A percentile compares a stretch with the other conserved stretches of the same genome.
Conservation (phyloP, 179 eudicot genomes). For the Spergularia azorica region DNA sequence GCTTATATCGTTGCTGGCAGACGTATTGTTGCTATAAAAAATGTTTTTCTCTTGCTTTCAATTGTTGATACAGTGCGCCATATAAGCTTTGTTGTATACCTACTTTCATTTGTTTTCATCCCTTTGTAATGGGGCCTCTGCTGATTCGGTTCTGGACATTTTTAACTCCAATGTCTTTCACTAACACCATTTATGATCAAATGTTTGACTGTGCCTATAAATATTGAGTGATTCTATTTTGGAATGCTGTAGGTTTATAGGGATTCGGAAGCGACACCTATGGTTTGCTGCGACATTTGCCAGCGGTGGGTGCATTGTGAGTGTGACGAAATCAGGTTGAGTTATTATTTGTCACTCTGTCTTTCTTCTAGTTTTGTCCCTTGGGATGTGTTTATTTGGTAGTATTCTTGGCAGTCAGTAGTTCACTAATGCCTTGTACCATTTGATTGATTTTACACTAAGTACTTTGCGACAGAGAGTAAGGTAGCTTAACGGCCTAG, state of each 20-base stretch:
- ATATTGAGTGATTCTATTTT: conserved; percentile 11
- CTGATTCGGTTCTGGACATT: neutral
- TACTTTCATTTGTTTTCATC: neutral
- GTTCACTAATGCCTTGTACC: too few relatives aligned
- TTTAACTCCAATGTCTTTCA: neutral
- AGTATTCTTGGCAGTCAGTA: too few relatives aligned
- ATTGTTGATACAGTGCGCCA: neutral
- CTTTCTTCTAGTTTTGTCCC: neutral
- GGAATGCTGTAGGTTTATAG: conserved; percentile 71
- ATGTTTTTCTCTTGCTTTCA: neutral
- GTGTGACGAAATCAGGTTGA: conserved; percentile 91
- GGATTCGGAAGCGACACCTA: conserved; percentile 97
- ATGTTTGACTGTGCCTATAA: neutral
- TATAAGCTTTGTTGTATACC: neutral
- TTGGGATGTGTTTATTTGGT: neutral
- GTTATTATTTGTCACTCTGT: neutral
- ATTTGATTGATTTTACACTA: too few relatives aligned
- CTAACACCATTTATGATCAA: neutral
- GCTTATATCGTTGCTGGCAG: neutral
- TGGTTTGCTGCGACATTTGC: conserved; percentile 98
- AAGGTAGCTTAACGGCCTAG: too few relatives aligned
- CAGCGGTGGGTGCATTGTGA: conserved; percentile 96
- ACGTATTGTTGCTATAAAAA: neutral
- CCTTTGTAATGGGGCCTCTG: neutral
- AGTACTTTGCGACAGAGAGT: too few relatives aligned